Evolutionary conservation across 2,329 filamentous ascomycete genomes (phyloP).

Genomic region (Cytospora mali): DNA sequence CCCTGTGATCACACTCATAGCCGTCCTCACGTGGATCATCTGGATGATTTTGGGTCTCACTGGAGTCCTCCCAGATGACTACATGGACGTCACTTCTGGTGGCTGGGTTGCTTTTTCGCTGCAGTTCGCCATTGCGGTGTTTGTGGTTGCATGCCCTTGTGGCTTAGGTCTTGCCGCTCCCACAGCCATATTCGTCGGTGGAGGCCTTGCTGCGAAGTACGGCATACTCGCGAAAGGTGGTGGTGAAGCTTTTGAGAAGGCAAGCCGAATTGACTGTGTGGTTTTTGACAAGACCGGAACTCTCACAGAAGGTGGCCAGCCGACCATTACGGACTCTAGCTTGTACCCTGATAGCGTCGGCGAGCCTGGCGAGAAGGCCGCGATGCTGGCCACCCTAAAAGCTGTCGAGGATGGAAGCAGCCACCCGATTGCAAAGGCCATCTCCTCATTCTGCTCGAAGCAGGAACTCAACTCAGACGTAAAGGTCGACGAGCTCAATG

Average conservation of each 20-base stretch:
- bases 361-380: slow-evolving; percentile 32
- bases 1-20: slow-evolving; percentile 69
- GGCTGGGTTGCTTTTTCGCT: slow-evolving; percentile 74
- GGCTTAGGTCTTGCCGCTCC: slow-evolving; percentile 83
- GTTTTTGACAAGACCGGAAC: slow-evolving; percentile 92
- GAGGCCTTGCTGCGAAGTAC: slow-evolving; percentile 75
- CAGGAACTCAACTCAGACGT: slow-evolving; percentile 36
- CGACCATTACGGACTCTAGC: slow-evolving; percentile 62
- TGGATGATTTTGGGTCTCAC: slow-evolving; percentile 69
- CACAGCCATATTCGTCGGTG: slow-evolving; percentile 82
- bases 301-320: slow-evolving; percentile 72
- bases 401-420: slow-evolving; percentile 71
- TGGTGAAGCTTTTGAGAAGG: slow-evolving; percentile 84
- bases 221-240: slow-evolving; percentile 84
- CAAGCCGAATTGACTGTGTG: slow-evolving; percentile 74
- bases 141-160: slow-evolving; percentile 85
- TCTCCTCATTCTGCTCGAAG: slow-evolving; percentile 62
- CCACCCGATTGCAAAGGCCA: slow-evolving; percentile 73
- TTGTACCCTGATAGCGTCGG: slow-evolving; percentile 41
- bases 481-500: slow-evolving; percentile 54
- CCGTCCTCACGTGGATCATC: slow-evolving; percentile 69
- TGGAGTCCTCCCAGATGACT: slow-evolving; percentile 58
- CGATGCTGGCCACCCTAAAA: slow-evolving; percentile 57
- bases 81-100: slow-evolving; percentile 57
- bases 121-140: slow-evolving; percentile 83